Conservation (phyloP, 2,329 filamentous ascomycete species). For the Colletotrichum sp. region DNA sequence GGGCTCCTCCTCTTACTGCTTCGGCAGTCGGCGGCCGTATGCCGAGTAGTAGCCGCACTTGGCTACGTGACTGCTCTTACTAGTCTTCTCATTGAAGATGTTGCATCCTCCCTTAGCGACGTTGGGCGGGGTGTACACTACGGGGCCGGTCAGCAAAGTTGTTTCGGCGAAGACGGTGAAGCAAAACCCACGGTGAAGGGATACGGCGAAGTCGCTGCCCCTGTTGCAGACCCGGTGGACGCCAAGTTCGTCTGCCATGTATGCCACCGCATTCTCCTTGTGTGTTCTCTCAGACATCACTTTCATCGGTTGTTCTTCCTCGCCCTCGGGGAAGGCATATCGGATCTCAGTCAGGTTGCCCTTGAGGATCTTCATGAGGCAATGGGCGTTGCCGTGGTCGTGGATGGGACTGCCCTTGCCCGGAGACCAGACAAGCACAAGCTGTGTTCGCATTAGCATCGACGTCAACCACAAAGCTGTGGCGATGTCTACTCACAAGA, state of each 20-base stretch:
- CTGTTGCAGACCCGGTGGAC: slow-evolving; percentile 84
- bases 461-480: slow-evolving; percentile 32
- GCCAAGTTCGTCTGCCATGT: slow-evolving; percentile 91
- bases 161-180: neutral
- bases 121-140: slow-evolving; percentile 87
- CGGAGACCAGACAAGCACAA: slow-evolving; percentile 89
- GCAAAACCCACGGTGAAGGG: slow-evolving; percentile 63
- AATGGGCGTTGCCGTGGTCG: slow-evolving; percentile 88
- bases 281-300: slow-evolving; percentile 73
- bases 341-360: slow-evolving; percentile 82
- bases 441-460: slow-evolving; percentile 49
- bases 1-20: slow-evolving; percentile 32
- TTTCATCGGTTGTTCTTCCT: slow-evolving; percentile 27
- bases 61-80: slow-evolving; percentile 72
- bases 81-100: slow-evolving; percentile 79
- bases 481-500: slow-evolving; percentile 54
- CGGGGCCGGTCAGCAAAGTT: slow-evolving; percentile 8
- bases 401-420: slow-evolving; percentile 85
- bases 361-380: slow-evolving; percentile 87
- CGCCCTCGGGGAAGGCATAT: slow-evolving; percentile 71
- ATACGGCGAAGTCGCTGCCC: slow-evolving; percentile 78
- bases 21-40: slow-evolving; percentile 54
- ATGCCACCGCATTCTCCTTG: slow-evolving; percentile 76
- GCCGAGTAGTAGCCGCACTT: slow-evolving; percentile 76
- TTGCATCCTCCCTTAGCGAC: slow-evolving; percentile 83